phyloP scores from a whole-genome alignment of 1,284 basidiomycete genomes.

The Irpex sp. region DNA sequence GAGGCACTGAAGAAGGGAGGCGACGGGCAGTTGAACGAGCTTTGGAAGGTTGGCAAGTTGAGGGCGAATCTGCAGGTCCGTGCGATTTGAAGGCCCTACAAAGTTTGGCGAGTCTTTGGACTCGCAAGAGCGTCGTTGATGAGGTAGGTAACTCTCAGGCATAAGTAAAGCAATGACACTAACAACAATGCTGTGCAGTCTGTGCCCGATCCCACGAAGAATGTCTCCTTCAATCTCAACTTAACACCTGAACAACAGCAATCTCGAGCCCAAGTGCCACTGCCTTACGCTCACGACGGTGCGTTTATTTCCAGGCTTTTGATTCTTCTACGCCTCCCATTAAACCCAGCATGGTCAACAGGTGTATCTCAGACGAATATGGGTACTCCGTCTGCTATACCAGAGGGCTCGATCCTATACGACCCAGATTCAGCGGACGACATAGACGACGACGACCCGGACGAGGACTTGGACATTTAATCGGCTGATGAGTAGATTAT shows the following conservation, averaged over 20 bases:
- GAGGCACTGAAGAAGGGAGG: constrained; percentile 34
- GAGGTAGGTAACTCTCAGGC: constrained; percentile 35
- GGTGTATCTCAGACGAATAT: constrained; percentile 3
- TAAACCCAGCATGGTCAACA: not conserved
- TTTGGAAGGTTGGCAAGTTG: constrained; percentile 59
- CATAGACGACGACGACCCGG: constrained; percentile 86
- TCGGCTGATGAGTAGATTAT: not conserved
- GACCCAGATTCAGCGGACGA: constrained; percentile 88
- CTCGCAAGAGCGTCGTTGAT: constrained; percentile 29
- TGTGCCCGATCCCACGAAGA: constrained; percentile 54
- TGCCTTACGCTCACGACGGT: constrained; percentile 87
- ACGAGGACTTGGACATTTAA: constrained; percentile 83
- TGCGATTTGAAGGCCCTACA: constrained; percentile 47
- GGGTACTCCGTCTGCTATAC: not conserved
- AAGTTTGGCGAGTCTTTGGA: constrained; percentile 45
- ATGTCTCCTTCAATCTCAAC: constrained; percentile 80
- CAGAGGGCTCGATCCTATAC: constrained; percentile 51
- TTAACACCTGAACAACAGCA: constrained; percentile 83
- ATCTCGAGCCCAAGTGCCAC: constrained; percentile 73
- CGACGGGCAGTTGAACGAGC: constrained; percentile 55
- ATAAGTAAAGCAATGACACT: not conserved
- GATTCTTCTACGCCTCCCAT: not conserved
- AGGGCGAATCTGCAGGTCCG: constrained; percentile 24
- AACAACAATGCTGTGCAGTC: constrained; percentile 23
- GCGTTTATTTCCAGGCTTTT: constrained; percentile 16